Conservation (phyloP, 495 filamentous ascomycete species). For the Cercophora newfieldiana region DNA sequence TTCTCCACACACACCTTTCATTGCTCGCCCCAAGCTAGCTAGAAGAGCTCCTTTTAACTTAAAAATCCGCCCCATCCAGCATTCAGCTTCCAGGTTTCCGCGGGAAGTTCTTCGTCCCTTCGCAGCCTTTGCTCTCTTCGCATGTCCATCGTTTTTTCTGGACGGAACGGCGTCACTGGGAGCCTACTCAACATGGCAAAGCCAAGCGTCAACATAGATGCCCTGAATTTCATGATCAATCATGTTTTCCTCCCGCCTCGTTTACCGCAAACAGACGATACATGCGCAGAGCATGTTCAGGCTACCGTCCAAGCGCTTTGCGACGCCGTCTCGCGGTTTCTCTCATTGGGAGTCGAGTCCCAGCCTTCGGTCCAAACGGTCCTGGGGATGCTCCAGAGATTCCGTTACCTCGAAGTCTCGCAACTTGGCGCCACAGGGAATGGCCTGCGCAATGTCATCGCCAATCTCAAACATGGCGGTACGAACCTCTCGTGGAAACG, state of each 20-base stretch:
- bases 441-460: neutral
- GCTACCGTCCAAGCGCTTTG: constrained; percentile 22
- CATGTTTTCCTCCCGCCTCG: constrained; percentile 63
- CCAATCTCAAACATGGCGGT: constrained; percentile 18
- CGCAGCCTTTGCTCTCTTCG: too few relatives aligned
- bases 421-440: neutral
- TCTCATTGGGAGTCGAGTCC: neutral
- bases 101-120: too few relatives aligned
- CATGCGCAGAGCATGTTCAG: constrained; percentile 13
- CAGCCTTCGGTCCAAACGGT: neutral
- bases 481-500: neutral
- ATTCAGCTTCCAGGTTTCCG: too few relatives aligned
- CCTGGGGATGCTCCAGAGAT: neutral
- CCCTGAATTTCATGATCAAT: constrained; percentile 39
- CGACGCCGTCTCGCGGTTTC: constrained; percentile 12
- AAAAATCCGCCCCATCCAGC: too few relatives aligned
- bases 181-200: too few relatives aligned
- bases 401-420: neutral
- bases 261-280: constrained; percentile 52
- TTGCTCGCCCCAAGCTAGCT: too few relatives aligned
- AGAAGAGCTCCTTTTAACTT: too few relatives aligned
- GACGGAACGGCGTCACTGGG: too few relatives aligned
- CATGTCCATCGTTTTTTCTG: too few relatives aligned
- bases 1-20: too few relatives aligned
- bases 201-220: neutral